Evolutionary conservation across 805 yeast genomes (phyloP).

Genomic region (Candida peoriensis): DNA sequence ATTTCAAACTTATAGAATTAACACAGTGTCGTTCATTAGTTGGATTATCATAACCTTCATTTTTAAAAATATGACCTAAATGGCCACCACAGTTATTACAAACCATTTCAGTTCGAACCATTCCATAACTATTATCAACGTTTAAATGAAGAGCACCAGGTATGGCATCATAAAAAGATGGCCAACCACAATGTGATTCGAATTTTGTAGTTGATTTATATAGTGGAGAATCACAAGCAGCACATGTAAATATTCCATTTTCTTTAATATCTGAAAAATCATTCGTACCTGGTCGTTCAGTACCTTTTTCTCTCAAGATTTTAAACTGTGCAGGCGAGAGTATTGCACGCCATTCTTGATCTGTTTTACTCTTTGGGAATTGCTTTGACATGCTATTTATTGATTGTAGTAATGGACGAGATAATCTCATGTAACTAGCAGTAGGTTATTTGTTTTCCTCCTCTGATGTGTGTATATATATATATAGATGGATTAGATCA

Average conservation of each 20-base stretch:
- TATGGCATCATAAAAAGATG: slow-evolving; percentile 86
- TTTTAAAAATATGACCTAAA: slow-evolving; percentile 90
- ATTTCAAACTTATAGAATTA: slow-evolving; percentile 76
- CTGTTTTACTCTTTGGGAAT: slow-evolving; percentile 26
- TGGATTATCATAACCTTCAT: slow-evolving; percentile 83
- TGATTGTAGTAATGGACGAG: neutral
- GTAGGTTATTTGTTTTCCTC: slow-evolving; percentile 2
- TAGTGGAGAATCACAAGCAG: slow-evolving; percentile 76
- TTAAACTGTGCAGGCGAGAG: slow-evolving; percentile 73
- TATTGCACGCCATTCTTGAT: slow-evolving; percentile 74
- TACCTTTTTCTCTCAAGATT: slow-evolving; percentile 61
- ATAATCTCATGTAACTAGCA: slow-evolving; percentile 1
- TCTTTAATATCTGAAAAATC: slow-evolving; percentile 36
- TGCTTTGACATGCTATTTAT: neutral
- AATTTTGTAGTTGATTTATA: slow-evolving; percentile 80
- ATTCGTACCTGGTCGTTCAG: slow-evolving; percentile 42
- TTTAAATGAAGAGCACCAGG: slow-evolving; percentile 68
- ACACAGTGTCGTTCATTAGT: slow-evolving; percentile 95
- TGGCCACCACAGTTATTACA: slow-evolving; percentile 91
- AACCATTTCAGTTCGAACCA: slow-evolving; percentile 83
- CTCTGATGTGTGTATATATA: neutral
- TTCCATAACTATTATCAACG: slow-evolving; percentile 64
- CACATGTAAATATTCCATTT: slow-evolving; percentile 74
- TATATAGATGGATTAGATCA: neutral
- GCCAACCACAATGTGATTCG: slow-evolving; percentile 96